Evolutionary conservation across 1,139 yeast species (phyloP).

Genomic region (Debaryomyces coudertii): DNA sequence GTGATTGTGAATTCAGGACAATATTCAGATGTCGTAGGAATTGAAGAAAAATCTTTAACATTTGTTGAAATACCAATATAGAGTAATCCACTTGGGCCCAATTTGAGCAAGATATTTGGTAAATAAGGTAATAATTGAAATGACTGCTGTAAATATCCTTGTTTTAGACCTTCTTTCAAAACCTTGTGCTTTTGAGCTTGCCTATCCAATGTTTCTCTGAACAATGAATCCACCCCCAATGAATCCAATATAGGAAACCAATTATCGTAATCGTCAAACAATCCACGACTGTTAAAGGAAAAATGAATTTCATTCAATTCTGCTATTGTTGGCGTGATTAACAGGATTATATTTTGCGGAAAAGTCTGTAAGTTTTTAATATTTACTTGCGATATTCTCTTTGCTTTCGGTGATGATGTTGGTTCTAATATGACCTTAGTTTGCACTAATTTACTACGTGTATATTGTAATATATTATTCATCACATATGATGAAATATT

Average conservation of each 20-base stretch:
- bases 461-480: constrained; percentile 35
- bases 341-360: constrained; percentile 36
- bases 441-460: constrained; percentile 18
- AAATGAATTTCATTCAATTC: constrained; percentile 62
- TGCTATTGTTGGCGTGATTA: constrained; percentile 69
- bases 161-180: constrained; percentile 29
- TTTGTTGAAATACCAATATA: constrained; percentile 39
- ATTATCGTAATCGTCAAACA: constrained; percentile 59
- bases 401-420: constrained; percentile 67
- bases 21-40: constrained; percentile 40
- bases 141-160: constrained; percentile 70
- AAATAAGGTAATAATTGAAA: constrained; percentile 72
- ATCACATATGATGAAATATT: constrained; percentile 56
- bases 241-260: constrained; percentile 81
- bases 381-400: constrained; percentile 32
- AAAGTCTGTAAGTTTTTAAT: constrained; percentile 23
- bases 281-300: constrained; percentile 49
- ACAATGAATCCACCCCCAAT: constrained; percentile 52
- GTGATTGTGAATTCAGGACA: constrained; percentile 29
- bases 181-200: constrained; percentile 25
- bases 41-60: constrained; percentile 33
- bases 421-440: constrained; percentile 67
- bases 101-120: constrained; percentile 68
- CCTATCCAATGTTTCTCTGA: constrained; percentile 45
- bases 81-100: constrained; percentile 68